Evolutionary conservation across 805 yeast species (phyloP), one percentile per base, ranked within the genome.

Genomic region (Candida sakaeoensis): DNA sequence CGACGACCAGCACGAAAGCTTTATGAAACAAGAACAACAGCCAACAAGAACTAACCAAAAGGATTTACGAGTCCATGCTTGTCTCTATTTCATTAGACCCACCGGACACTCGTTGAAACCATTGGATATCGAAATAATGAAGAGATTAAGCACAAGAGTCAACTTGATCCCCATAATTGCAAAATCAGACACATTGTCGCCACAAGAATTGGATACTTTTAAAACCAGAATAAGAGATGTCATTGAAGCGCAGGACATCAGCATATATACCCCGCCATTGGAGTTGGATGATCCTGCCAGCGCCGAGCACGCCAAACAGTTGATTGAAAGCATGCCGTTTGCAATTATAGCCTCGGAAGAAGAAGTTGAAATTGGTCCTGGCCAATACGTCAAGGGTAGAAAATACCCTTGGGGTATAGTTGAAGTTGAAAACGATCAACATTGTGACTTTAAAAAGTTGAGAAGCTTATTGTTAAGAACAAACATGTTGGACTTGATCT

Each of bases 1-100:
- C 47, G 96, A 89, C 61, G 95, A 87, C 57, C 96, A 89, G 67
- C 93, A 87, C 56, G 89, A 83, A 54, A 74, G 84, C 17, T 88
- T 66, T 59, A 84, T 89, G 91, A 85, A 85, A 59, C 96, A 86
- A 60, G 96, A 89, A 58, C 93, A 88, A 57, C 98, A 90, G 65
- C 98, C 98, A 24, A 61, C 60, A 37, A 79, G 98, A 61, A 43
- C 39, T 2, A 64, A 64, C 29, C 77, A 73, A 55, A 83, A 81
- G 51, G 97, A 90, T 63, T 67, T 87, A 48, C 77, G 97, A 54
- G 96, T 90, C 25, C 95, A 90, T 55, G 95, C 89, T 2, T 86
- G 95, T 59, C 66, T 90, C 33, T 90, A 89, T 65, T 89, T 90
- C 58, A 83, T 90, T 48, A 80, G 91, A 57, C 97, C 97, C 33